A percentile compares a stretch with the other conserved stretches of the same genome.
Evolutionary conservation across 2,329 filamentous ascomycete genomes (phyloP).

Genomic region (Metarhizium sp.): DNA sequence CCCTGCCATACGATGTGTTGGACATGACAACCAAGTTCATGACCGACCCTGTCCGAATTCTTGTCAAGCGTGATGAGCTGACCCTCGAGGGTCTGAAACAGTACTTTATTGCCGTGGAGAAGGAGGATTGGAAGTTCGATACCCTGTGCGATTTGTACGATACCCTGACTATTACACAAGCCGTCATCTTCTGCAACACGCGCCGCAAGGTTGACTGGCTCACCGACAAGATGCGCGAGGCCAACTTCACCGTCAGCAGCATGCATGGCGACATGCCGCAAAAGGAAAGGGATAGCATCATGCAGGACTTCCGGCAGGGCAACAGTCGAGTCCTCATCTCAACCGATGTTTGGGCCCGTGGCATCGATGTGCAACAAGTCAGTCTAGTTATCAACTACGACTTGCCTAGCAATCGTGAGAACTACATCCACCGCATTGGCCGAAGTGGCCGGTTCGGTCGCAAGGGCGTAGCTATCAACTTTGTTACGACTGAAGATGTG

Average conservation of each 20-base stretch:
- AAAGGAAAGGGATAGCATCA: constrained; percentile 95
- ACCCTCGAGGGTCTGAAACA: constrained; percentile 97
- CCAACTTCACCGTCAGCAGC: constrained; percentile 95
- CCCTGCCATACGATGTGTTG: constrained; percentile 92
- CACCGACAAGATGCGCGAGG: constrained; percentile 98
- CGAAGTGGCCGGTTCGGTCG: constrained; percentile 90
- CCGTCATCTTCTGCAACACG: constrained; percentile 99
- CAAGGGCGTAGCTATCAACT: constrained; percentile 99
- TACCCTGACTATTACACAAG: constrained; percentile 95
- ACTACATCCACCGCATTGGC: constrained; percentile 98
- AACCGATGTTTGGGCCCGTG: constrained; percentile 94
- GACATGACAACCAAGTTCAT: constrained; percentile 99
- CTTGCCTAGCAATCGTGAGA: constrained; percentile 94
- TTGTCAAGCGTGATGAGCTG: constrained; percentile 97
- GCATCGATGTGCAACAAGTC: constrained; percentile 98
- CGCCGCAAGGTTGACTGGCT: constrained; percentile 98
- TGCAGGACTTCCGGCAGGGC: constrained; percentile 97
- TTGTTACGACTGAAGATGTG: constrained; percentile 96
- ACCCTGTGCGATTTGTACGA: constrained; percentile 98
- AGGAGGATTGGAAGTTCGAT: constrained; percentile 99
- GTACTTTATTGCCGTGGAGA: constrained; percentile 98
- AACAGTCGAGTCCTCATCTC: constrained; percentile 95
- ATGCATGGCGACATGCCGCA: constrained; percentile 99
- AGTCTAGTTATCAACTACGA: constrained; percentile 99
- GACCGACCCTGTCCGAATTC: constrained; percentile 91